Evolutionary conservation across 108 stramenopile species (phyloP), one percentile per base, ranked within the genome.

Genomic region (Discostella pseudostelligera): DNA sequence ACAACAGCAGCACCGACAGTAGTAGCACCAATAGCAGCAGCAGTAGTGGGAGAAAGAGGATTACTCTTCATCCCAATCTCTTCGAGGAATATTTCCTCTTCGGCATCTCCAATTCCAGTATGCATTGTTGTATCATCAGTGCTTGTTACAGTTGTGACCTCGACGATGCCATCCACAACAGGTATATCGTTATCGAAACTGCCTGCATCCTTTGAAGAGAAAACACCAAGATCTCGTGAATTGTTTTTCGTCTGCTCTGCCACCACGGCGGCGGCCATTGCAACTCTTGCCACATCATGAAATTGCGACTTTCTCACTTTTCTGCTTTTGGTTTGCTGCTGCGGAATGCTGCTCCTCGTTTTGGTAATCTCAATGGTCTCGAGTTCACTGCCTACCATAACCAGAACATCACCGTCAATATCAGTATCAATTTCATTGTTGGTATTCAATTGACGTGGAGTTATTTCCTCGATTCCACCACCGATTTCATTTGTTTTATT

Each of bases 71-170:
- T 12, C 14, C 26, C 50, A 22, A 26, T 28, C 4, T 24, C 50
- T 26, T 51, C 50, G 14, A 51, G 12, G 24, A 26, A 26, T 26
- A 51, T 51, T 26, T 28, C 26, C 24, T 51, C 50, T 19, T 51
- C 50, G 25, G 24, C 50, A 1, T 51, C 4, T 25, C 24, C 50
- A 51, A 3, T 6, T 47, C 21, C 46, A 47, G 13, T 17, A 7
- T 17, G 7, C 13, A 17, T 0, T 17, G 6, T 47, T 21, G 20
- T 20, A 47, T 17, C n/a, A 20, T 7, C 46, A 50, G 2, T 6
- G 10, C 10, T 24, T 25, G 6, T 11, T 25, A 25, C 10, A 22
- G 49, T 50, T 22, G 22, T n/a, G 49, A 24, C 25, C 22, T 24
- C 49, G 24, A 51, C n/a, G 1, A 51, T 26, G 26, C 26, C 50